phyloP scores from a whole-genome alignment of 306 rosid genomes.

The Casuarina glauca region DNA sequence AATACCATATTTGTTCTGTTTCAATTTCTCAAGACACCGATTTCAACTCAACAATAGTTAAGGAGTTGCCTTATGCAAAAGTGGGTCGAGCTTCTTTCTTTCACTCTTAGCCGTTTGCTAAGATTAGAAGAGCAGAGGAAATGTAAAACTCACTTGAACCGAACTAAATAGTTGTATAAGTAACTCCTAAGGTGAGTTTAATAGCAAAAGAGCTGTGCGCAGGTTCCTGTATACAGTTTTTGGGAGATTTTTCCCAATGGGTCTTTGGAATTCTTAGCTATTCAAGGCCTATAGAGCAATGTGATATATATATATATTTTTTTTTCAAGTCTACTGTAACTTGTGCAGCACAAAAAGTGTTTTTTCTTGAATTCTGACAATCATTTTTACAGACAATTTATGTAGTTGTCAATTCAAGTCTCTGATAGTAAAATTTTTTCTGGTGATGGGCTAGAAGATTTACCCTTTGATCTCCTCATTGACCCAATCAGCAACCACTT shows the following conservation, averaged over 20 bases:
- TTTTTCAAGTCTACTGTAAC: not conserved
- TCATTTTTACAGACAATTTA: not conserved
- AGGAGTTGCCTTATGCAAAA: not conserved
- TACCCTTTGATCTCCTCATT: not conserved
- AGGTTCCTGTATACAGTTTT: not conserved
- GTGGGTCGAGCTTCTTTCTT: not conserved
- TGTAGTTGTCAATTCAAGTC: not conserved
- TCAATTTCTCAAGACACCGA: not conserved
- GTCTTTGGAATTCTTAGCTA: not conserved
- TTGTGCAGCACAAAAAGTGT: not conserved
- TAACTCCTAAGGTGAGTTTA: not conserved
- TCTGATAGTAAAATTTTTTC: not conserved
- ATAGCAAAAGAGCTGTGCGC: not conserved
- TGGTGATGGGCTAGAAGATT: conserved; percentile 1
- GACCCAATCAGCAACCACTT: too few species aligned
- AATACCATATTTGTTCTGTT: not conserved
- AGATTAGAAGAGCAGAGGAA: not conserved
- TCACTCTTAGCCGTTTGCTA: not conserved
- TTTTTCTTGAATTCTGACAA: not conserved
- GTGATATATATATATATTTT: not conserved
- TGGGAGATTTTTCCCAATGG: not conserved
- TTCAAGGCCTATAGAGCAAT: not conserved
- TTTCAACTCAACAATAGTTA: not conserved
- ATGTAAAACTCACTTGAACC: not conserved
- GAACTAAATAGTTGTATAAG: not conserved